Evolutionary conservation across 75 land plant species (phyloP).

Genomic region (Pinus albicaulis): DNA sequence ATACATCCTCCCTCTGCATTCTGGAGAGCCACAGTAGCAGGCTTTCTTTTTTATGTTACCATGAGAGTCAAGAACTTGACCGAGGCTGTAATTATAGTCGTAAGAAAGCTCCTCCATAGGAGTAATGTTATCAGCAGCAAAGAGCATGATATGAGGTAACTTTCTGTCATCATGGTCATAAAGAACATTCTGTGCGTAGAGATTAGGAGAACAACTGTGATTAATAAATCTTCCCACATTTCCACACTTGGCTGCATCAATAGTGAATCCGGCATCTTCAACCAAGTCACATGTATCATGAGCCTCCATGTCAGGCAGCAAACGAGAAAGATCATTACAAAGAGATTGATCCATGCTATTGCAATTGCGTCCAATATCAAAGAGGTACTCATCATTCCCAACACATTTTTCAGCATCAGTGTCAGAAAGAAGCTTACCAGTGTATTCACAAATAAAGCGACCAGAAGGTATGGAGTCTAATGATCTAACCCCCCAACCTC

Average conservation of each 20-base stretch:
- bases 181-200: constrained; percentile 67
- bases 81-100: constrained; percentile 52
- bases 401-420: constrained; percentile 15
- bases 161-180: constrained; percentile 55
- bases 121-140: constrained; percentile 43
- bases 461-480: constrained; percentile 12
- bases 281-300: constrained; percentile 14
- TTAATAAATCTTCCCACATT: constrained; percentile 50
- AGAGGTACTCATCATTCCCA: constrained; percentile 15
- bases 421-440: constrained; percentile 24
- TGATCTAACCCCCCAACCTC: constrained; percentile 30
- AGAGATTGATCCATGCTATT: constrained; percentile 37
- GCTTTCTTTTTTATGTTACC: constrained; percentile 44
- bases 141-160: constrained; percentile 62
- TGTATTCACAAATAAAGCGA: constrained; percentile 20
- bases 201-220: constrained; percentile 66
- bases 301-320: constrained; percentile 16
- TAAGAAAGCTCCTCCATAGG: constrained; percentile 59
- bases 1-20: no score
- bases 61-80: constrained; percentile 44
- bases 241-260: constrained; percentile 50
- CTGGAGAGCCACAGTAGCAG: constrained; percentile 74
- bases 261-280: constrained; percentile 42
- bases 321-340: constrained; percentile 30
- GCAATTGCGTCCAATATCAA: constrained; percentile 36